These are phyloP conservation scores for Chaetoceros tenuissimus DNA, from an alignment of 108 stramenopile genomes.

Conservation along the genomic window DNA sequence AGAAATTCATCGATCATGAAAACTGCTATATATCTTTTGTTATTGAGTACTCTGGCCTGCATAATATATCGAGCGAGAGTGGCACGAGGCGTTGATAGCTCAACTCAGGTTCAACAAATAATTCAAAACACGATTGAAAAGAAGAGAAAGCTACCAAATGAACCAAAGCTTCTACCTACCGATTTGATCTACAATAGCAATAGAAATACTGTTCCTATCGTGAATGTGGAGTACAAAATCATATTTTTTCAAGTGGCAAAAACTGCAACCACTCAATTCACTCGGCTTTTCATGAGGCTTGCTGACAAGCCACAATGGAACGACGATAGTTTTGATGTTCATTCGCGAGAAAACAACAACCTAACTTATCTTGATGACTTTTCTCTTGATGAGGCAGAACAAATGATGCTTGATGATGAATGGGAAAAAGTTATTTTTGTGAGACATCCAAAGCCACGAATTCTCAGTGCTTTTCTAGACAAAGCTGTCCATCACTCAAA, in stretches of 20 bases:
- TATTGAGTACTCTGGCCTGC: too few relatives aligned
- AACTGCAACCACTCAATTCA: conserved; percentile 4
- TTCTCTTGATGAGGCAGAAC: conserved; percentile 25
- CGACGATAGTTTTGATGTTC: neutral
- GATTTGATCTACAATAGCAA: neutral
- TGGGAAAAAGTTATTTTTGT: conserved; percentile 67
- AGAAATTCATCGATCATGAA: too few relatives aligned
- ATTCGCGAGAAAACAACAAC: conserved; percentile 37
- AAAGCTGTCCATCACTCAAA: conserved; percentile 12
- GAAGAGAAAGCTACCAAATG: neutral
- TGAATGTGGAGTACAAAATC: conserved; percentile 32
- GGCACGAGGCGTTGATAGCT: too few relatives aligned
- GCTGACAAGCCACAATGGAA: conserved; percentile 24
- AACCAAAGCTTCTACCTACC: neutral
- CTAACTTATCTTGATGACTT: conserved; percentile 43
- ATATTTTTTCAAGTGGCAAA: conserved; percentile 43
- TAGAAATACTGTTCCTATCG: conserved; percentile 34
- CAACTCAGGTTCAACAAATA: too few relatives aligned
- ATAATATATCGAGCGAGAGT: too few relatives aligned
- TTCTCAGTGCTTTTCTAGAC: conserved; percentile 50
- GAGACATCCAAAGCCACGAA: conserved; percentile 51
- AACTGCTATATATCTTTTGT: too few relatives aligned
- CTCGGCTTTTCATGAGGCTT: neutral
- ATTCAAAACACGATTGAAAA: neutral
- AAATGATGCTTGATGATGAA: conserved; percentile 37